Percentiles rank a stretch among this genome's conserved stretches.
Evolutionary conservation across 768 basidiomycete species (phyloP).

Genomic region (Xerocomellus chrysenteron): DNA sequence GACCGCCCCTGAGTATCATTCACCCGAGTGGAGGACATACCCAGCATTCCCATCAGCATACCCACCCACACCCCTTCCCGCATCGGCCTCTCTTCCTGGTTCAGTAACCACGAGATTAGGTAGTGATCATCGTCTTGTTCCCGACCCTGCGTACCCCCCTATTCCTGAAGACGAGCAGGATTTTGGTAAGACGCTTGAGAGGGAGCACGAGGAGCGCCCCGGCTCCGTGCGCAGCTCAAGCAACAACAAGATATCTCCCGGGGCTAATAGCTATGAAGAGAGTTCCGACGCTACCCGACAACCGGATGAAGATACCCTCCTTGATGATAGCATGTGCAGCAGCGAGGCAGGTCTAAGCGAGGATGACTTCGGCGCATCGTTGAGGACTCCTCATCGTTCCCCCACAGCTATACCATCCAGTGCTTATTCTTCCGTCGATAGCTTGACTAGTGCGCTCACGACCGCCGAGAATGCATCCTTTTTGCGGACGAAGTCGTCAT

Average conservation of each 20-base stretch:
- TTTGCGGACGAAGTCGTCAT: constrained; percentile 39
- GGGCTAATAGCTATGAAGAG: constrained; percentile 37
- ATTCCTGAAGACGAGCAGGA: constrained; percentile 52
- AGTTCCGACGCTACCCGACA: constrained; percentile 1
- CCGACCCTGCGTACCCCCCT: constrained; percentile 18
- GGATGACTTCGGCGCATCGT: constrained; percentile 64
- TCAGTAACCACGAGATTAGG: constrained; percentile 8
- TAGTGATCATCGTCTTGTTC: constrained; percentile 1
- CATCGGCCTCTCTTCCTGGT: constrained; percentile 34
- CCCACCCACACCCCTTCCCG: constrained; percentile 62
- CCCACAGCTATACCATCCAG: constrained; percentile 19
- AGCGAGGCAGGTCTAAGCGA: constrained; percentile 33
- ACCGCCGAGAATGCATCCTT: constrained; percentile 40
- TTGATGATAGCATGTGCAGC: constrained; percentile 27
- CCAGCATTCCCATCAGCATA: constrained; percentile 78
- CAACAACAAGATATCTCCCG: constrained; percentile 43
- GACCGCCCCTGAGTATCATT: constrained; percentile 34
- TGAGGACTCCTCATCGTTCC: constrained; percentile 56
- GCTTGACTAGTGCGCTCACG: constrained; percentile 35
- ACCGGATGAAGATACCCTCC: constrained; percentile 20
- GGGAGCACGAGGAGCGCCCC: constrained; percentile 58
- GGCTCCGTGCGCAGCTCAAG: constrained; percentile 60
- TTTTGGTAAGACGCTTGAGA: constrained; percentile 74
- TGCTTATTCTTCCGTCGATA: constrained; percentile 26
- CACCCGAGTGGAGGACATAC: constrained; percentile 73